A percentile compares a stretch with the other conserved stretches of the same genome.
phyloP scores from a whole-genome alignment of 805 yeast genomes.

The Wickerhamiella sergipiensis region DNA sequence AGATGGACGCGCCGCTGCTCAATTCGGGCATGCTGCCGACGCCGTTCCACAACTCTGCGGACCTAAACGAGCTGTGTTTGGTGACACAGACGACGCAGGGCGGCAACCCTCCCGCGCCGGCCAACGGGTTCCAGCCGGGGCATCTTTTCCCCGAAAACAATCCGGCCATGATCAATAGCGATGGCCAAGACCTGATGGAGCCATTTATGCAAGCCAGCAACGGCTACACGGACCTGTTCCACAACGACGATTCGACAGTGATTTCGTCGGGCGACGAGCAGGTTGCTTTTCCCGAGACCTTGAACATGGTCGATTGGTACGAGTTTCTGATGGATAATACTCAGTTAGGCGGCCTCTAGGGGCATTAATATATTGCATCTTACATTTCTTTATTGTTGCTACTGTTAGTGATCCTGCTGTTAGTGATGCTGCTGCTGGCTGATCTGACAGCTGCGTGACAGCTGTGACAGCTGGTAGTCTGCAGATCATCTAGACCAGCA shows the following conservation, averaged over 20 bases:
- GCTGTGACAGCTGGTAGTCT: too few relatives aligned
- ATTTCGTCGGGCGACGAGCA: constrained; percentile 10
- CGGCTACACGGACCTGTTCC: neutral
- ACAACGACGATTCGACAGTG: neutral
- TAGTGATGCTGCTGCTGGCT: too few relatives aligned
- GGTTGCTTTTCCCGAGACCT: constrained; percentile 19
- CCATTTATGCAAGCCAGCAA: neutral
- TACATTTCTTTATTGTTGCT: neutral
- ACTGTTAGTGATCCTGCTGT: too few relatives aligned
- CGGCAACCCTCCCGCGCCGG: neutral
- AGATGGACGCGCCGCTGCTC: neutral
- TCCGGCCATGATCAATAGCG: neutral
- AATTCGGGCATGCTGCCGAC: neutral
- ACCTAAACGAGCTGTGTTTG: neutral
- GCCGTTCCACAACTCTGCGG: neutral
- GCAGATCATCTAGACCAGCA: too few relatives aligned
- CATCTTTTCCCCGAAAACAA: constrained; percentile 36
- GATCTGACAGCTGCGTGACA: too few relatives aligned
- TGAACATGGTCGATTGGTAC: constrained; percentile 29
- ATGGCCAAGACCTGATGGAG: neutral
- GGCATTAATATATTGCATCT: neutral
- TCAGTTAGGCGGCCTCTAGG: neutral
- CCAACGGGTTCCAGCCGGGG: constrained; percentile 43
- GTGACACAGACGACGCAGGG: neutral
- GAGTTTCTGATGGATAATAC: constrained; percentile 15